Conservation (phyloP, 352 stramenopile species). For the Globisporangium uncinulatum region DNA sequence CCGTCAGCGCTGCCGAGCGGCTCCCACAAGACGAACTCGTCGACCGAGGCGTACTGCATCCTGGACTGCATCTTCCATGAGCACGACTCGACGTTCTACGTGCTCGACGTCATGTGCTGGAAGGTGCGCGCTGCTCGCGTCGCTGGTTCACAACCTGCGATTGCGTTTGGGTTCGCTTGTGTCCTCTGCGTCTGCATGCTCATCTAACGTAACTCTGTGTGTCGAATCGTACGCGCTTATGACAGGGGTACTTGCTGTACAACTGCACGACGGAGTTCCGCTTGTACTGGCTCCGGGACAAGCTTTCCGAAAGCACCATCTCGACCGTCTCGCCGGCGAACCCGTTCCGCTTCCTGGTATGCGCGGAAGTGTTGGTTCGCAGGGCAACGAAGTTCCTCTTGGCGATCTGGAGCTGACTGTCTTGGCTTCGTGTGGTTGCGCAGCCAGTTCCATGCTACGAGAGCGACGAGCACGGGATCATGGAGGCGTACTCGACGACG, state of each 20-base stretch:
- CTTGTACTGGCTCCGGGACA: constrained; percentile 89
- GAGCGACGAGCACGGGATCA: constrained; percentile 71
- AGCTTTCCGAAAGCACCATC: constrained; percentile 72
- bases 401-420: neutral
- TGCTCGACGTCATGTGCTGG: constrained; percentile 93
- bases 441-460: constrained; percentile 85
- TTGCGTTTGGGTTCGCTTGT: neutral
- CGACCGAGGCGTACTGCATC: constrained; percentile 80
- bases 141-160: neutral
- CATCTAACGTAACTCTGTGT: neutral
- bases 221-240: neutral
- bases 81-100: constrained; percentile 84
- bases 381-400: too few relatives aligned
- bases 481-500: constrained; percentile 65
- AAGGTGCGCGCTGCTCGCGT: constrained; percentile 35
- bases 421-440: neutral
- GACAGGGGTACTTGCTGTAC: constrained; percentile 83
- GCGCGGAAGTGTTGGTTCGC: constrained; percentile 4
- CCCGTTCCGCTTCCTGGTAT: constrained; percentile 70
- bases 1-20: constrained; percentile 74
- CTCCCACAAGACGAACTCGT: constrained; percentile 70
- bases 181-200: neutral
- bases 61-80: constrained; percentile 92
- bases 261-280: constrained; percentile 92
- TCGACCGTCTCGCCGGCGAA: constrained; percentile 48